These are phyloP conservation scores for Lecanicillium sp. DNA, from an alignment of 2,329 filamentous ascomycete genomes.

Conservation along the genomic window DNA sequence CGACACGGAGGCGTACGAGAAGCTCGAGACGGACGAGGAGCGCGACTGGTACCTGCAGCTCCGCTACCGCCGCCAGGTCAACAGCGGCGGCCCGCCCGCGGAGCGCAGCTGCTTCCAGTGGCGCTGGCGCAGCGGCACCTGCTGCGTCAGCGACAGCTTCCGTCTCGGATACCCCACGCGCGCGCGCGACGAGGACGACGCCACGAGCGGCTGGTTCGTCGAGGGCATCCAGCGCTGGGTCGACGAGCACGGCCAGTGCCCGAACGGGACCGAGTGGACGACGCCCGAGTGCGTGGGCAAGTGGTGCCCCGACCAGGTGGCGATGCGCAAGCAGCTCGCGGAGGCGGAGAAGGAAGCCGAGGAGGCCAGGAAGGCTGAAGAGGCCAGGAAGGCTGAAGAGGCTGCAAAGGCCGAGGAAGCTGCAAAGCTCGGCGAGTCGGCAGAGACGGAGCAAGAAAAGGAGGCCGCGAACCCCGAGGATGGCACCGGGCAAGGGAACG, in stretches of 20 bases:
- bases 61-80: slow-evolving; percentile 20
- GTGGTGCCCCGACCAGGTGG: slow-evolving; percentile 1
- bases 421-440: no score
- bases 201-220: slow-evolving; percentile 41
- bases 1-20: slow-evolving; percentile 28
- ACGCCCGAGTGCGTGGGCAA: slow-evolving; percentile 23
- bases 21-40: slow-evolving; percentile 23
- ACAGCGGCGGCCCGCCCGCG: slow-evolving; percentile 22
- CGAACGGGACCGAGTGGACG: slow-evolving; percentile 32
- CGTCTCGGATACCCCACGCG: slow-evolving; percentile 35
- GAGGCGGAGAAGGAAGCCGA: background rate
- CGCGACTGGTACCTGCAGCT: slow-evolving; percentile 23
- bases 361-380: background rate
- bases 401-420: background rate
- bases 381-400: background rate
- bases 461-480: no score
- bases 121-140: slow-evolving; percentile 38
- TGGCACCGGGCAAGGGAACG: background rate
- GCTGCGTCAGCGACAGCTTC: slow-evolving; percentile 38
- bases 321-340: background rate
- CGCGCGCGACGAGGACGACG: slow-evolving; percentile 27
- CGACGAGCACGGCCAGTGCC: slow-evolving; percentile 37
- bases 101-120: slow-evolving; percentile 41
- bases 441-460: no score
- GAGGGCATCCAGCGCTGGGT: slow-evolving; percentile 44